Evolutionary conservation across 257 asterid genomes (phyloP).

Genomic region (Solanum piurae): DNA sequence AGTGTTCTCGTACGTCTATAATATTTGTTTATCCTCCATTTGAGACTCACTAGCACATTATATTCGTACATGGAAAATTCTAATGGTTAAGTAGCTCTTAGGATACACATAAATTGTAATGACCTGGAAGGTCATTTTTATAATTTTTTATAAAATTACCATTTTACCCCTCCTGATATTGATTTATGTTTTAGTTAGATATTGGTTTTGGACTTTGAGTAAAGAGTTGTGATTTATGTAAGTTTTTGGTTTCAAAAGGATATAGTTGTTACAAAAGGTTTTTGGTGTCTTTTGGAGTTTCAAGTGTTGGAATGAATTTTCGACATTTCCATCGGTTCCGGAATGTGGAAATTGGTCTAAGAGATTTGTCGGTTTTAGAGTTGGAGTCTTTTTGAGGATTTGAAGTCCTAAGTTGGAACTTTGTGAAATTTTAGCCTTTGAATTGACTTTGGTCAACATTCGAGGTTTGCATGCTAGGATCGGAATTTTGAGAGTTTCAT

Average conservation of each 20-base stretch:
- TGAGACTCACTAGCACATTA: not conserved
- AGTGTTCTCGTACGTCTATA: too few species aligned
- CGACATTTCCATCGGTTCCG: accelerated
- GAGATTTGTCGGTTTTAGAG: not conserved
- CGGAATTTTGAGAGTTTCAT: not conserved
- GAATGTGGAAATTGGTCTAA: too few species aligned
- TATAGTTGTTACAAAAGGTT: not conserved
- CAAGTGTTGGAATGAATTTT: not conserved
- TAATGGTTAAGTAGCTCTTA: not conserved
- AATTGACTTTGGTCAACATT: not conserved
- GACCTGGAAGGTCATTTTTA: not conserved
- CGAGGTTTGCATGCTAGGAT: not conserved
- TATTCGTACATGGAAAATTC: too few species aligned
- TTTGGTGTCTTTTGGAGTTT: not conserved
- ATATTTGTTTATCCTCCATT: not conserved
- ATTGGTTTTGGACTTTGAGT: not conserved
- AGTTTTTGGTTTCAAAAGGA: not conserved
- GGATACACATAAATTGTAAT: not conserved
- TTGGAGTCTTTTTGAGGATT: not conserved
- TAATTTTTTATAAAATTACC: too few species aligned
- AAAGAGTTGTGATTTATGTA: not conserved
- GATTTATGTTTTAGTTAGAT: too few species aligned
- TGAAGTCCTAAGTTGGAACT: not conserved
- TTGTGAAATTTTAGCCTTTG: too few species aligned
- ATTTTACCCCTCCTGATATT: not conserved